These are phyloP conservation scores for Arthrobotrys megalospora DNA, from an alignment of 2,329 filamentous ascomycete species.

Conservation along the genomic window DNA sequence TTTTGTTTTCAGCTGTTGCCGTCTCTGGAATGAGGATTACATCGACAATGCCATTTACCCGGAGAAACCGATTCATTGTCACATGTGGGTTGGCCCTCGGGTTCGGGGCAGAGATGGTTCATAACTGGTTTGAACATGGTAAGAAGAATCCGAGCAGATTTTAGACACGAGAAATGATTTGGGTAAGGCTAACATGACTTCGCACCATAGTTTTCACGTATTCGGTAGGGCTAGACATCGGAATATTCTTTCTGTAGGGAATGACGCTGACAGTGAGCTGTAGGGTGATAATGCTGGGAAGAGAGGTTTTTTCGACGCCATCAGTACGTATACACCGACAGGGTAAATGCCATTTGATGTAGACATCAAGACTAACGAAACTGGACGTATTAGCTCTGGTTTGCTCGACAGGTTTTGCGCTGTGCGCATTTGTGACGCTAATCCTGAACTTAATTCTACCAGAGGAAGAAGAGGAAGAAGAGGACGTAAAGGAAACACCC, in stretches of 20 bases:
- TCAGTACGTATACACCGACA: constrained; percentile 39
- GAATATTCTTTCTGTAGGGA: constrained; percentile 71
- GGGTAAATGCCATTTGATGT: constrained; percentile 65
- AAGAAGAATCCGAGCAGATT: background rate
- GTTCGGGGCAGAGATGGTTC: constrained; percentile 69
- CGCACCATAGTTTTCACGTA: constrained; percentile 48
- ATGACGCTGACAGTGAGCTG: background rate
- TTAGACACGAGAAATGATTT: background rate
- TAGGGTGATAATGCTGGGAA: constrained; percentile 55
- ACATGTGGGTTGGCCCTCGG: constrained; percentile 71
- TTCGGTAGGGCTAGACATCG: constrained; percentile 37
- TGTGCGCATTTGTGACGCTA: constrained; percentile 67
- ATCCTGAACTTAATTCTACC: constrained; percentile 69
- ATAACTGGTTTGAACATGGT: constrained; percentile 70
- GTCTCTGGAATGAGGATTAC: constrained; percentile 78
- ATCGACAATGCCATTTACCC: constrained; percentile 64
- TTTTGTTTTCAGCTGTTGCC: constrained; percentile 77
- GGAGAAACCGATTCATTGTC: constrained; percentile 75
- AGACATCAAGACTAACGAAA: background rate
- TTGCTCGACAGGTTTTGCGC: constrained; percentile 73
- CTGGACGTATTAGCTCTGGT: constrained; percentile 72
- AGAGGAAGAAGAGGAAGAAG: constrained; percentile 64
- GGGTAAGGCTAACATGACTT: constrained; percentile 14
- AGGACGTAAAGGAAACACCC: constrained; percentile 51
- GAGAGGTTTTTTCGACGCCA: constrained; percentile 81